Evolutionary conservation across 768 basidiomycete genomes (phyloP).

Genomic region (Termitomyces sp.): DNA sequence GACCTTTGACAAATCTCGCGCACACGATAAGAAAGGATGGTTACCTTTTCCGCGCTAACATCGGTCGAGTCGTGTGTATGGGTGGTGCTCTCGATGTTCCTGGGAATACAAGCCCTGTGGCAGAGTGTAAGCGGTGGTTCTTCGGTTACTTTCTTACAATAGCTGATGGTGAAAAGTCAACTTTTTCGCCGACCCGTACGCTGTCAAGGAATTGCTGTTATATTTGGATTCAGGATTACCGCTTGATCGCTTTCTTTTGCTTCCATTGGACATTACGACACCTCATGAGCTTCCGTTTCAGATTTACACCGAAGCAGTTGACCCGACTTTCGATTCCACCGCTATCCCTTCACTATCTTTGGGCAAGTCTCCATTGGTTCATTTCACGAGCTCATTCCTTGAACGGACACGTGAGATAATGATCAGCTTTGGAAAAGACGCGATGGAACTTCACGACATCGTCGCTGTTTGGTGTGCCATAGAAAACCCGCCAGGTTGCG

Average conservation of each 20-base stretch:
- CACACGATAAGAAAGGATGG: slow-evolving; percentile 52
- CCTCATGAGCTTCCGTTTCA: slow-evolving; percentile 74
- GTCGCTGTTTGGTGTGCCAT: slow-evolving; percentile 87
- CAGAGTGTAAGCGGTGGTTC: slow-evolving; percentile 62
- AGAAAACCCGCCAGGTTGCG: slow-evolving; percentile 48
- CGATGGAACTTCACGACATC: slow-evolving; percentile 88
- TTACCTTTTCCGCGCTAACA: slow-evolving; percentile 43
- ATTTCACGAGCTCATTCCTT: slow-evolving; percentile 79
- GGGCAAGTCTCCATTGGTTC: slow-evolving; percentile 54
- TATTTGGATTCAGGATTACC: slow-evolving; percentile 43
- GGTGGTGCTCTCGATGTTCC: slow-evolving; percentile 92
- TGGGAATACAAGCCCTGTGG: slow-evolving; percentile 75
- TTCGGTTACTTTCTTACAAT: neutral
- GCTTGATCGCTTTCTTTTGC: slow-evolving; percentile 58
- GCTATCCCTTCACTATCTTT: slow-evolving; percentile 36
- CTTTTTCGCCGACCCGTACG: slow-evolving; percentile 84
- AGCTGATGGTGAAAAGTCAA: slow-evolving; percentile 58
- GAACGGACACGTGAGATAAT: slow-evolving; percentile 73
- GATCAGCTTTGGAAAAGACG: slow-evolving; percentile 75
- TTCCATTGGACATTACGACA: slow-evolving; percentile 82
- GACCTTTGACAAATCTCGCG: slow-evolving; percentile 80
- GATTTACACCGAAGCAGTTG: slow-evolving; percentile 50
- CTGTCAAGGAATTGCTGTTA: slow-evolving; percentile 63
- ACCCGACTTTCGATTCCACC: slow-evolving; percentile 52
- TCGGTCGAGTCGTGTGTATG: slow-evolving; percentile 83